Evolutionary conservation across 2,329 filamentous ascomycete genomes (phyloP).

Genomic region (Xylariaceae sp.): DNA sequence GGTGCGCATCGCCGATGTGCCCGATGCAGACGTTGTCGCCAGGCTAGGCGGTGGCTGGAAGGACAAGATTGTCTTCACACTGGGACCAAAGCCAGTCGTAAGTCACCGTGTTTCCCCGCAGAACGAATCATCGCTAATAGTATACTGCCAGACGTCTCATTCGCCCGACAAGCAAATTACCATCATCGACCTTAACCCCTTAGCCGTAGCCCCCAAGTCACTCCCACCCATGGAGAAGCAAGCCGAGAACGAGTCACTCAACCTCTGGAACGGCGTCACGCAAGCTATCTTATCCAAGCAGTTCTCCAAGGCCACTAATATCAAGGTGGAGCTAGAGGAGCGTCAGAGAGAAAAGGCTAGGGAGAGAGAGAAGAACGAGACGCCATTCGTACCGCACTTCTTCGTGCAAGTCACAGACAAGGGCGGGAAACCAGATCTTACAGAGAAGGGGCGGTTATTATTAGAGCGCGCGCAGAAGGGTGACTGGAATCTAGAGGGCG

Average conservation of each 20-base stretch:
- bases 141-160: conserved; percentile 37
- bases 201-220: conserved; percentile 73
- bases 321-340: conserved; percentile 92
- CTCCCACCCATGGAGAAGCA: conserved; percentile 75
- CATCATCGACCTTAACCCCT: conserved; percentile 83
- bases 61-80: conserved; percentile 59
- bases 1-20: conserved; percentile 76
- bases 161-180: conserved; percentile 61
- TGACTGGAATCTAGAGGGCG: conserved; percentile 48
- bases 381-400: conserved; percentile 81
- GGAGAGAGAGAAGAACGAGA: conserved; percentile 65
- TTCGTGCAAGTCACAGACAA: conserved; percentile 63
- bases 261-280: conserved; percentile 84
- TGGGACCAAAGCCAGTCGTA: conserved; percentile 60
- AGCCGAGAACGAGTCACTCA: conserved; percentile 82
- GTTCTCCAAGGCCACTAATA: conserved; percentile 74
- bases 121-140: conserved; percentile 7
- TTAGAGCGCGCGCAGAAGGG: conserved; percentile 50
- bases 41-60: conserved; percentile 86
- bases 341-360: conserved; percentile 79
- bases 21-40: conserved; percentile 77
- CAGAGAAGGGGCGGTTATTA: conserved; percentile 48
- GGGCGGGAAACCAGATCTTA: conserved; percentile 52
- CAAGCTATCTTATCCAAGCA: conserved; percentile 80
- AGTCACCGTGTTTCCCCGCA: conserved; percentile 25